Evolutionary conservation across 2,329 filamentous ascomycete species (phyloP).

Genomic region (Ilyonectria destructans): DNA sequence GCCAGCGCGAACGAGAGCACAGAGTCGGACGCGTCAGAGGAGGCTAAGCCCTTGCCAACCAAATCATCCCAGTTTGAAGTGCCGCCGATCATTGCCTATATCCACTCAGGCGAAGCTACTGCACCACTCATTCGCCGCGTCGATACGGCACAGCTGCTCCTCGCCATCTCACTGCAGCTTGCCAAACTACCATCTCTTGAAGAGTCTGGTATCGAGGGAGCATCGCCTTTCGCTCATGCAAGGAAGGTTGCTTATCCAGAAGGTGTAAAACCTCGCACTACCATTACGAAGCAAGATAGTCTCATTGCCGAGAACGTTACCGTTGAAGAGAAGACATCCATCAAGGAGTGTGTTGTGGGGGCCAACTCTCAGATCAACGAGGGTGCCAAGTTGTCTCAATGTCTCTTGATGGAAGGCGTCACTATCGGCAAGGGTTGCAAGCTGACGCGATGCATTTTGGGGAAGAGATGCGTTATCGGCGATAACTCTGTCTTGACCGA

Average conservation of each 20-base stretch:
- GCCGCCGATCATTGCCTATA: conserved; percentile 85
- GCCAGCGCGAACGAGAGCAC: conserved; percentile 3
- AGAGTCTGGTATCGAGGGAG: conserved; percentile 70
- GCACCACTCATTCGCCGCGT: conserved; percentile 86
- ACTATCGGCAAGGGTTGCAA: conserved; percentile 88
- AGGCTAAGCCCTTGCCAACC: conserved; percentile 21
- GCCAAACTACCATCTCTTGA: conserved; percentile 86
- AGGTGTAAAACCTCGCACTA: conserved; percentile 84
- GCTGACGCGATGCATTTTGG: conserved; percentile 89
- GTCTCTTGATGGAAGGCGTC: conserved; percentile 93
- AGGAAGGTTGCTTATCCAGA: conserved; percentile 88
- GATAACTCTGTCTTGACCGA: conserved; percentile 86
- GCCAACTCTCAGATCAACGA: conserved; percentile 88
- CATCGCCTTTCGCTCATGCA: conserved; percentile 83
- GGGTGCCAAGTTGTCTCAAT: conserved; percentile 89
- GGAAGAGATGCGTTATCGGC: conserved; percentile 86
- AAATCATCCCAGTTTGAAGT: conserved; percentile 57
- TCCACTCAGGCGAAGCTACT: conserved; percentile 74
- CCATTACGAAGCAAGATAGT: conserved; percentile 86
- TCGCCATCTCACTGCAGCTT: conserved; percentile 86
- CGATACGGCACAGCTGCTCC: conserved; percentile 87
- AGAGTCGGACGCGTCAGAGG: conserved; percentile 24
- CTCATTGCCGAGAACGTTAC: conserved; percentile 91
- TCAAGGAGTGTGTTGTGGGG: conserved; percentile 93
- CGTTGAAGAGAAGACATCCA: conserved; percentile 89